A percentile compares a stretch with the other conserved stretches of the same genome.
phyloP scores from a whole-genome alignment of 176 grass and related monocot genomes.

The Oryza meyeriana region DNA sequence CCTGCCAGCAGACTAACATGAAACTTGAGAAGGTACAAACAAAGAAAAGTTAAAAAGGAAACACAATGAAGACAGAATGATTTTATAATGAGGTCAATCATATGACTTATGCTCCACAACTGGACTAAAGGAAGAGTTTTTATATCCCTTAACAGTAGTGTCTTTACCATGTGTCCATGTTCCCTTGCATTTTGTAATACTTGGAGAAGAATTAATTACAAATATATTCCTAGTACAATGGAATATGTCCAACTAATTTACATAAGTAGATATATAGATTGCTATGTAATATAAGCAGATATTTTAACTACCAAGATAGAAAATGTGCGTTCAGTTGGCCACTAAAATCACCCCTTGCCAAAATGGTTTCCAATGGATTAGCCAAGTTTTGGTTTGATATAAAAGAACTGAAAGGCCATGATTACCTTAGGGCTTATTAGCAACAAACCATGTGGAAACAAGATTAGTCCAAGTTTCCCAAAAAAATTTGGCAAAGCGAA shows the following conservation, averaged over 20 bases:
- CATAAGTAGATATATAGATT: background rate
- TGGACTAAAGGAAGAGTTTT: background rate
- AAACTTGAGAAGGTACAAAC: constrained; percentile 9
- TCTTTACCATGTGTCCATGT: background rate
- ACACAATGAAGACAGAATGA: background rate
- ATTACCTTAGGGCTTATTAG: background rate
- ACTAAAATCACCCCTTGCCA: background rate
- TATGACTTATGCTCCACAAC: background rate
- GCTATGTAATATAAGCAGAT: background rate
- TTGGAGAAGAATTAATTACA: background rate
- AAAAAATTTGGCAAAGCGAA: background rate
- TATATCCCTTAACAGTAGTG: background rate
- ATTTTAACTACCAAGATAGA: background rate
- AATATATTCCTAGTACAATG: background rate
- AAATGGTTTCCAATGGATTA: background rate
- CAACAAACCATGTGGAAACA: background rate
- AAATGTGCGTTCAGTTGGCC: background rate
- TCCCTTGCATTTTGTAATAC: background rate
- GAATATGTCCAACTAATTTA: constrained; percentile 5
- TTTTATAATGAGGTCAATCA: background rate
- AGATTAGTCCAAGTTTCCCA: background rate
- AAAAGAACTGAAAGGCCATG: background rate
- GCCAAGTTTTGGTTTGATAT: background rate
- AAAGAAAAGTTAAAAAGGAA: background rate
- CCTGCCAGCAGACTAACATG: background rate